Conservation (phyloP, 169 alveolate genomes). For the Eimeria zaria region DNA sequence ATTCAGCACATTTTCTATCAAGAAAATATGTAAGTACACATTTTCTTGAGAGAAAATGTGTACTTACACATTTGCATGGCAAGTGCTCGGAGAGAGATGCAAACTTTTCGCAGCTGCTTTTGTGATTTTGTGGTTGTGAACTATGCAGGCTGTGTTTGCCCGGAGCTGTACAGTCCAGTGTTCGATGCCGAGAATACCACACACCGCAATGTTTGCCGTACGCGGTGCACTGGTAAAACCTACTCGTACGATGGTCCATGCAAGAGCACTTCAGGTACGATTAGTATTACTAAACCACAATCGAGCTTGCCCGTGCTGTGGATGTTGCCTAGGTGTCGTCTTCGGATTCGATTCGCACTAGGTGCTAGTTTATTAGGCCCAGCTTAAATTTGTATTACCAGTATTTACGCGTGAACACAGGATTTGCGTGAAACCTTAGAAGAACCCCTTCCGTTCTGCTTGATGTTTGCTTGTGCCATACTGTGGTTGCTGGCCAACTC, state of each 20-base stretch:
- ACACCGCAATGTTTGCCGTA: conserved; percentile 32
- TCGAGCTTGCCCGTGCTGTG: background rate
- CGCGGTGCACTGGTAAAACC: conserved; percentile 36
- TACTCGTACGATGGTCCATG: conserved; percentile 12
- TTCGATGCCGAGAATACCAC: conserved; percentile 70
- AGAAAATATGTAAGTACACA: background rate
- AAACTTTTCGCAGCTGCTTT: background rate
- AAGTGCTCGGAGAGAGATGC: background rate
- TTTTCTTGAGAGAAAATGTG: background rate
- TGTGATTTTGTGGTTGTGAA: background rate
- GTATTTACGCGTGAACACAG: background rate
- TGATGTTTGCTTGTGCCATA: background rate
- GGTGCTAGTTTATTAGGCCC: background rate
- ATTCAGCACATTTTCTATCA: background rate
- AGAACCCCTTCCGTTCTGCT: background rate
- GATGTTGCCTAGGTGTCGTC: background rate
- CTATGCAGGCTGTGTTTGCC: conserved; percentile 58
- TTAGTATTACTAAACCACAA: background rate
- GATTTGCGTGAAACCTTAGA: background rate
- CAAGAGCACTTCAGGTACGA: background rate
- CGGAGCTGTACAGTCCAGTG: conserved; percentile 28
- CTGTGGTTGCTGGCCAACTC: background rate
- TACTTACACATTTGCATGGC: background rate
- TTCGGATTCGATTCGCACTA: background rate
- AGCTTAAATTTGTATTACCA: background rate